Evolutionary conservation across 441 rosid genomes (phyloP), one percentile per base, ranked within the genome.

Genomic region (Bruguiera hainesii): DNA sequence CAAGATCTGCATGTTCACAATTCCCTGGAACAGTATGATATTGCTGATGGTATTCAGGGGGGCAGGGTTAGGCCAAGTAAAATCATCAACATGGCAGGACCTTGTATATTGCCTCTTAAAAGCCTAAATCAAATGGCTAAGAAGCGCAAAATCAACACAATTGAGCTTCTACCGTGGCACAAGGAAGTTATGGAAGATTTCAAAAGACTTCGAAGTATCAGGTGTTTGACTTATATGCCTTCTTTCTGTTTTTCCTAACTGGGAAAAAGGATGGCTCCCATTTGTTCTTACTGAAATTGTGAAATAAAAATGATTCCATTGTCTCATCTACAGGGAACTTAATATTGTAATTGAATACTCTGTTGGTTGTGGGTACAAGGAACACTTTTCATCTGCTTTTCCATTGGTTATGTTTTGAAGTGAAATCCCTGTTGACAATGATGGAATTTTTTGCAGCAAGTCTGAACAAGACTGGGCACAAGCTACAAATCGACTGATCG

Each of bases 381-480:
- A 42, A 11, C 48, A 11, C 18, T 11, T 42, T 42, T 42, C 48
- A 42, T 42, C 48, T 42, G 0, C 48, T 42, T 11, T 42, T 42
- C 48, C 48, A 11, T 13, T 42, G 48, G 18, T 11, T 42, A 13
- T 13, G 5, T 11, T 42, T 42, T 13, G 16, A 42, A 42, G 18
- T 42, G 18, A 42, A 42, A 42, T 42, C 25, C 25, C 19, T 31
- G 30, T 56, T 10, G n/a, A 21, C 69, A 30, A 64, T 37, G 15
- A 33, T 23, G 28, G 63, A 49, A 18, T 35, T 56, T 72, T 72
- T 68, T 77, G 70, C 87, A 95, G 99, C 59, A 65, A 55, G 79
- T 87, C 87, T 20, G 99, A 90, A 74, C 74, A 60, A 21, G 88
- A 82, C 46, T 92, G 99, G 99, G 90, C 89, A 11, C 78, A 76